These are phyloP conservation scores for Penicillium sp. DNA, from an alignment of 2,329 filamentous ascomycete genomes.

Conservation along the genomic window DNA sequence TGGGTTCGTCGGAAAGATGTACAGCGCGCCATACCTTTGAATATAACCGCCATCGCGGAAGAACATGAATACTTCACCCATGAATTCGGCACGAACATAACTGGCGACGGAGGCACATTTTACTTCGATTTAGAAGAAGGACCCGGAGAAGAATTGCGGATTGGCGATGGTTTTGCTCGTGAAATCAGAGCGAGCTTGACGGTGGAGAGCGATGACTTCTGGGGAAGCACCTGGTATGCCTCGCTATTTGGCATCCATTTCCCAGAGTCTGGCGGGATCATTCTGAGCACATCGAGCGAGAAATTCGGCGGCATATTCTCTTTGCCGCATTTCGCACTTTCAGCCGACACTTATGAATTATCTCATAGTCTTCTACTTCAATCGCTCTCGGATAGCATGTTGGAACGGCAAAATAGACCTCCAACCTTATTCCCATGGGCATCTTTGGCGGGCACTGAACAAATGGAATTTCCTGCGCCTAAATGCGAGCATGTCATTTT, in stretches of 20 bases:
- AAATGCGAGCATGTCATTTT: conserved; percentile 91
- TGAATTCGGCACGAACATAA: conserved; percentile 80
- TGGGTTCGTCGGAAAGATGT: conserved; percentile 67
- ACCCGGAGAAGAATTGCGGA: conserved; percentile 40
- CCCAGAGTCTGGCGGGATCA: conserved; percentile 74
- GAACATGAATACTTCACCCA: conserved; percentile 68
- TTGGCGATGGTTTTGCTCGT: conserved; percentile 61
- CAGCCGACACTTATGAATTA: conserved; percentile 58
- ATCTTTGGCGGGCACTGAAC: conserved; percentile 62
- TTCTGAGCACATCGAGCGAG: conserved; percentile 88
- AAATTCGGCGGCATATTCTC: conserved; percentile 93
- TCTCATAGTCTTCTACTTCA: conserved; percentile 70
- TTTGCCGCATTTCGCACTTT: conserved; percentile 78
- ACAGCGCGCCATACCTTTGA: conserved; percentile 56
- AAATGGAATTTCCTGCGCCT: conserved; percentile 59
- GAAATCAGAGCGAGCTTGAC: conserved; percentile 72
- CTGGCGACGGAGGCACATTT: conserved; percentile 70
- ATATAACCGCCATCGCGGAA: conserved; percentile 68
- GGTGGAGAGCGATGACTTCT: conserved; percentile 71
- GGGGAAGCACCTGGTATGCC: conserved; percentile 78
- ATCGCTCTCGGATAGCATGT: conserved; percentile 70
- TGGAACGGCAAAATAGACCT: conserved; percentile 62
- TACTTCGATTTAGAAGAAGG: conserved; percentile 68
- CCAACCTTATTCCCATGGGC: conserved; percentile 73
- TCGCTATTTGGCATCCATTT: conserved; percentile 84